Evolutionary conservation across 1,284 basidiomycete species (phyloP).

Genomic region (Cryptococcus hybrid): DNA sequence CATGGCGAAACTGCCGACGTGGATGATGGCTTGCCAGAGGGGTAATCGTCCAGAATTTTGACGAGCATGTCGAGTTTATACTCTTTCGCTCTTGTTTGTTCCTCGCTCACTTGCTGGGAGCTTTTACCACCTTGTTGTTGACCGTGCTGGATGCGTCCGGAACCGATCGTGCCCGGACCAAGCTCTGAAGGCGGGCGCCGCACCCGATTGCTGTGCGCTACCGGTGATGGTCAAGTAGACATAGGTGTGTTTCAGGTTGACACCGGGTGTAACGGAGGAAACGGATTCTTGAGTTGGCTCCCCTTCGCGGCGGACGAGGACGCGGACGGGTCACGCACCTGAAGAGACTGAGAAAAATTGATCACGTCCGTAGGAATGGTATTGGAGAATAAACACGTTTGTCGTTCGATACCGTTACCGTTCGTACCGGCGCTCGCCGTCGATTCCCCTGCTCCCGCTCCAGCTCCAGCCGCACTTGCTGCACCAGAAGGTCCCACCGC

Average conservation of each 20-base stretch:
- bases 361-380: slow-evolving; percentile 56
- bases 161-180: slow-evolving; percentile 85
- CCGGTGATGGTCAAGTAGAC: slow-evolving; percentile 88
- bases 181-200: slow-evolving; percentile 47
- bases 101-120: slow-evolving; percentile 60
- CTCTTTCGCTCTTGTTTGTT: slow-evolving; percentile 84
- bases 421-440: slow-evolving; percentile 1
- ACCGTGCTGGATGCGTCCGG: slow-evolving; percentile 57
- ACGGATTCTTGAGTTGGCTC: slow-evolving; percentile 49
- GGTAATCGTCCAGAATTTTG: slow-evolving; percentile 83
- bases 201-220: slow-evolving; percentile 65
- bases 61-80: slow-evolving; percentile 96
- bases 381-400: slow-evolving; percentile 88
- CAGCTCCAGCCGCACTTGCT: neutral
- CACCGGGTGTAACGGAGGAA: slow-evolving; percentile 53
- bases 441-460: too few species aligned
- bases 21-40: slow-evolving; percentile 73
- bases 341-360: slow-evolving; percentile 54
- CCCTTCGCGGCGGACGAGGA: slow-evolving; percentile 93
- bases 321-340: slow-evolving; percentile 93
- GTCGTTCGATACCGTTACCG: slow-evolving; percentile 61
- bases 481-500: slow-evolving; percentile 10
- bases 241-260: slow-evolving; percentile 85
- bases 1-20: slow-evolving; percentile 80
- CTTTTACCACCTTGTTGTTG: slow-evolving; percentile 36